A percentile compares a stretch with the other conserved stretches of the same genome.
These are phyloP conservation scores for Aspergillus sergii DNA, from an alignment of 2,329 filamentous ascomycete genomes.

Conservation along the genomic window DNA sequence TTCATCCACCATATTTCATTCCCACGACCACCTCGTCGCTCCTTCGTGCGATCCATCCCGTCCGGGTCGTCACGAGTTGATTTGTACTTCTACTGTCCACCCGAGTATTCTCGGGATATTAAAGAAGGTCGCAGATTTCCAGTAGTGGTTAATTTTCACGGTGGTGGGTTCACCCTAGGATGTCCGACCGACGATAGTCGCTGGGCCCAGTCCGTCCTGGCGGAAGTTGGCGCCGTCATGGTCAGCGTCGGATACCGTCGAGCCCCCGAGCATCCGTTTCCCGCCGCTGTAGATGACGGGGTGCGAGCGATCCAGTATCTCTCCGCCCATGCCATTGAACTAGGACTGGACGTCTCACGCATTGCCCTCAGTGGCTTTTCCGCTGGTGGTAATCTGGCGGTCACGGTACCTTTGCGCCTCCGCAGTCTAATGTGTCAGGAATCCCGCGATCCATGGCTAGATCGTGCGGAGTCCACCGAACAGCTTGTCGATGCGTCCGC, in stretches of 20 bases:
- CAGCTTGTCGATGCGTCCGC: conserved; percentile 38
- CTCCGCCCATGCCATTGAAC: conserved; percentile 56
- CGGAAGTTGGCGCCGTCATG: conserved; percentile 59
- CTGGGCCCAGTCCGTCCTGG: conserved; percentile 60
- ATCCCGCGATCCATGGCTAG: conserved; percentile 27
- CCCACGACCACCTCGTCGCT: conserved; percentile 62
- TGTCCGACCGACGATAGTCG: conserved; percentile 62
- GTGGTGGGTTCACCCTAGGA: conserved; percentile 65
- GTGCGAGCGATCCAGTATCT: conserved; percentile 64
- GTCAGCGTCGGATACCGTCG: conserved; percentile 64
- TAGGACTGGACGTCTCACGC: conserved; percentile 60
- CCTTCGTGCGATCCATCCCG: conserved; percentile 61
- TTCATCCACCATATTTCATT: conserved; percentile 64
- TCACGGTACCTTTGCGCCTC: conserved; percentile 63
- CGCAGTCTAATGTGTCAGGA: conserved; percentile 41
- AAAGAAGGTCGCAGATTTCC: conserved; percentile 53
- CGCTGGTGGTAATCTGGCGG: conserved; percentile 64
- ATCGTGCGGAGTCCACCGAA: conserved; percentile 37
- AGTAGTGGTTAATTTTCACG: conserved; percentile 65
- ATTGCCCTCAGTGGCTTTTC: conserved; percentile 65
- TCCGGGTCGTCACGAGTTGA: conserved; percentile 52
- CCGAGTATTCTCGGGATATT: conserved; percentile 35
- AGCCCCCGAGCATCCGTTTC: conserved; percentile 64
- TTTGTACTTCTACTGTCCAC: conserved; percentile 64
- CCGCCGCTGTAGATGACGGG: conserved; percentile 65